Evolutionary conservation across 768 basidiomycete genomes (phyloP).

Genomic region (Hygrophorus russula): DNA sequence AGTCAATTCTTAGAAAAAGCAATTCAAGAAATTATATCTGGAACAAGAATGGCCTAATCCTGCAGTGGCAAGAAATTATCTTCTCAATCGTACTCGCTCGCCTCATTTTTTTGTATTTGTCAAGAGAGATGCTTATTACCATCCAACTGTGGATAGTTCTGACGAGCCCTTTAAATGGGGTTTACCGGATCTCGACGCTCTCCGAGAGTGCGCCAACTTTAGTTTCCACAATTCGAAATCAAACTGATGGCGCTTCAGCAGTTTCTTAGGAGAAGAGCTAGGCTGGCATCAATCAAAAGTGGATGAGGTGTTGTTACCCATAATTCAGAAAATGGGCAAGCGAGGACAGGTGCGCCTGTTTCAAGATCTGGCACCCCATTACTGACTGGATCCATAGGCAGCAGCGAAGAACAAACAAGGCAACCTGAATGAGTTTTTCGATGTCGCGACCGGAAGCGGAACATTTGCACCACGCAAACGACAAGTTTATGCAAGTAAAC

Average conservation of each 20-base stretch:
- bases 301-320: conserved; percentile 83
- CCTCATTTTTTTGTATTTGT: background rate
- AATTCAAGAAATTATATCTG: conserved; percentile 75
- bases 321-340: conserved; percentile 81
- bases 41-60: conserved; percentile 84
- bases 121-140: conserved; percentile 87
- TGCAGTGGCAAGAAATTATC: conserved; percentile 54
- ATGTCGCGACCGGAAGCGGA: conserved; percentile 53
- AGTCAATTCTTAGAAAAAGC: conserved; percentile 58
- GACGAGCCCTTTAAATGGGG: conserved; percentile 97
- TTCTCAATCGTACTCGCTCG: background rate
- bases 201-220: conserved; percentile 51
- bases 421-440: conserved; percentile 67
- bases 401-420: conserved; percentile 67
- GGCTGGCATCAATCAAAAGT: conserved; percentile 77
- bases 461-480: conserved; percentile 68
- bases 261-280: conserved; percentile 68
- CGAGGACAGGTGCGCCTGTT: conserved; percentile 52
- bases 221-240: background rate
- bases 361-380: background rate
- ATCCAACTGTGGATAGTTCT: conserved; percentile 83
- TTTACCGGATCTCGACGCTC: conserved; percentile 87
- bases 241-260: conserved; percentile 17
- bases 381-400: conserved; percentile 24
- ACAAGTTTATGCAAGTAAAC: conserved; percentile 76